Conservation (phyloP, 1,284 basidiomycete genomes). For the Polyporus tsugae region DNA sequence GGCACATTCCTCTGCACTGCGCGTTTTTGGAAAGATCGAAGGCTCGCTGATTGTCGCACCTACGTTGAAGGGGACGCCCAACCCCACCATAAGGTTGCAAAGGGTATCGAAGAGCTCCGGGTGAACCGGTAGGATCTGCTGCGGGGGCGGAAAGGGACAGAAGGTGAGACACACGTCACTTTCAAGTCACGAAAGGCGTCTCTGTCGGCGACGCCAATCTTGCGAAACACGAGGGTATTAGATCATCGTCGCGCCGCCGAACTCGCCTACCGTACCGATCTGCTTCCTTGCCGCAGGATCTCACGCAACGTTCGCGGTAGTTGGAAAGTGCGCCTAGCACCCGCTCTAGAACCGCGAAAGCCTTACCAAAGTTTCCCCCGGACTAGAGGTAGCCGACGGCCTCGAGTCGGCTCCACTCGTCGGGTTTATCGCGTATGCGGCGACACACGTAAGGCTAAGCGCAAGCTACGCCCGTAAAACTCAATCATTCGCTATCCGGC, state of each 20-base stretch:
- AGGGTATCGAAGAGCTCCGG: not conserved
- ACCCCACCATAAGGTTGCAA: not conserved
- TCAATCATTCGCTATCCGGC: conserved; percentile 20
- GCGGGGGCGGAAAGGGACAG: not conserved
- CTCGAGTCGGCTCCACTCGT: not conserved
- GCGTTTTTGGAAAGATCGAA: not conserved
- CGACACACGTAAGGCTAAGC: not conserved
- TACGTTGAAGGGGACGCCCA: not conserved
- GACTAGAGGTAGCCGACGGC: not conserved
- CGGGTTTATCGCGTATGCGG: not conserved
- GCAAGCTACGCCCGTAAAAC: conserved; percentile 6
- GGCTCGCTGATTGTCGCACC: conserved; percentile 1
- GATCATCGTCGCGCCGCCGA: conserved; percentile 17
- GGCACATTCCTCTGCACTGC: conserved; percentile 6
- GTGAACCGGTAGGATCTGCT: not conserved
- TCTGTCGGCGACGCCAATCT: conserved; percentile 10
- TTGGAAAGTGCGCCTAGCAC: conserved; percentile 3
- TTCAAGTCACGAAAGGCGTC: not conserved
- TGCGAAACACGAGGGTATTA: conserved; percentile 24
- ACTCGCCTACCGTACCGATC: not conserved
- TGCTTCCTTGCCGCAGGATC: conserved; percentile 6
- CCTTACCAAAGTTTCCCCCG: not conserved
- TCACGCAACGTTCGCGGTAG: conserved; percentile 24
- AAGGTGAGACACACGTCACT: not conserved
- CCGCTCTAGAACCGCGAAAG: conserved; percentile 10